A percentile compares a stretch with the other conserved stretches of the same genome.
Conservation (phyloP, 345 rosid genomes). For the Camelina laxa region DNA sequence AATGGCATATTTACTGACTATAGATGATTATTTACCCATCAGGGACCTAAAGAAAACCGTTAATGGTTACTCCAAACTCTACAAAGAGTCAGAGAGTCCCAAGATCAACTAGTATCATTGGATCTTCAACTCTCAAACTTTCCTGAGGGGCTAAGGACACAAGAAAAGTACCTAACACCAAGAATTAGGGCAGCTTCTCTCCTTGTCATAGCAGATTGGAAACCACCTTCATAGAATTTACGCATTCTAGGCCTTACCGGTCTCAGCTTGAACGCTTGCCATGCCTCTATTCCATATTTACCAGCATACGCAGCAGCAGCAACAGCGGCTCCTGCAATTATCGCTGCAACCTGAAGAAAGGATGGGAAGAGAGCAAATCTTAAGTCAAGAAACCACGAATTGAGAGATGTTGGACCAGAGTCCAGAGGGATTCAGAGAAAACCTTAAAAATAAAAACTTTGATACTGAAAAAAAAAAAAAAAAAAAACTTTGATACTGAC, state of each 20-base stretch:
- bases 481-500: background rate
- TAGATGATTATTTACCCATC: background rate
- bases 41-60: background rate
- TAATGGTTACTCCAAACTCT: background rate
- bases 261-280: constrained; percentile 66
- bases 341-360: constrained; percentile 49
- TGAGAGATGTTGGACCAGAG: background rate
- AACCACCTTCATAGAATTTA: constrained; percentile 73
- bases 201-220: constrained; percentile 69
- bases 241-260: constrained; percentile 51
- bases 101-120: constrained; percentile 3
- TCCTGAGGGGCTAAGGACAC: background rate
- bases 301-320: constrained; percentile 74
- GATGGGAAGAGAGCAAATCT: background rate
- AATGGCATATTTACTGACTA: background rate
- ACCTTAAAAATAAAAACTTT: background rate
- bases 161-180: constrained; percentile 60
- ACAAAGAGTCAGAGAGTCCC: background rate
- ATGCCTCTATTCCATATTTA: constrained; percentile 59
- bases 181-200: constrained; percentile 80
- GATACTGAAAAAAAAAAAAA: background rate
- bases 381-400: background rate
- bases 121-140: too few species aligned
- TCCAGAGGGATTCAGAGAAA: background rate
- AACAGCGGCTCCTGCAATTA: constrained; percentile 58